phyloP scores from a whole-genome alignment of 306 rosid species.

The Arachis stenosperma region DNA sequence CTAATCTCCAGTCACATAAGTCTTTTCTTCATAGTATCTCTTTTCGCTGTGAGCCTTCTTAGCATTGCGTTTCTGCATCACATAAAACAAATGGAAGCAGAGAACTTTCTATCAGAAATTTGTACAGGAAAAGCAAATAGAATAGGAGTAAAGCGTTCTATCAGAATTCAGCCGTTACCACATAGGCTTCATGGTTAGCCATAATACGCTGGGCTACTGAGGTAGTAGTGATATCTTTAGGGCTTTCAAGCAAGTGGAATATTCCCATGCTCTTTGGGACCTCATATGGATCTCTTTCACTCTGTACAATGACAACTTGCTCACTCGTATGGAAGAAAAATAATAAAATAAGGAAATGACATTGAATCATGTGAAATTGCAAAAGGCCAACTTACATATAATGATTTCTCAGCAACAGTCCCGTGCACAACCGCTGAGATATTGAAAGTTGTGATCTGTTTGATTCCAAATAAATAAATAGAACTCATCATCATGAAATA shows the following conservation, averaged over 20 bases:
- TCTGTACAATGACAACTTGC: constrained; percentile 50
- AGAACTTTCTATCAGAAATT: constrained; percentile 13
- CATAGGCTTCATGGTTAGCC: constrained; percentile 91
- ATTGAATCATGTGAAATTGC: constrained; percentile 9
- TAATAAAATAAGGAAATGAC: constrained; percentile 9
- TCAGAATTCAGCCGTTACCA: constrained; percentile 47
- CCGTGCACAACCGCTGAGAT: constrained; percentile 84
- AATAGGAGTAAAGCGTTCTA: no score
- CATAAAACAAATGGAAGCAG: constrained; percentile 8
- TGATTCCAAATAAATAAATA: constrained; percentile 25
- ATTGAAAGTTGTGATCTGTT: constrained; percentile 93
- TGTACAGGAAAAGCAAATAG: constrained; percentile 8
- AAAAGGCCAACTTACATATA: constrained; percentile 55
- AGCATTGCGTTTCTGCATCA: constrained; percentile 88
- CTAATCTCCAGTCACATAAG: constrained; percentile 82
- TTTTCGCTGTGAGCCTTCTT: constrained; percentile 77
- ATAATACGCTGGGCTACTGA: constrained; percentile 88
- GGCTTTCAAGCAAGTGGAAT: constrained; percentile 86
- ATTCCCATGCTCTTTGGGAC: constrained; percentile 84
- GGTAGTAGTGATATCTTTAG: constrained; percentile 74
- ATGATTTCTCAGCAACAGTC: constrained; percentile 74
- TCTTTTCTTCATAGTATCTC: constrained; percentile 85
- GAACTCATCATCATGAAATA: constrained; percentile 39
- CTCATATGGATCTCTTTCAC: constrained; percentile 70
- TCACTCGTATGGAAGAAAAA: constrained; percentile 19